Conservation (phyloP, 495 filamentous ascomycete species). For the Penicillium cinerascens region DNA sequence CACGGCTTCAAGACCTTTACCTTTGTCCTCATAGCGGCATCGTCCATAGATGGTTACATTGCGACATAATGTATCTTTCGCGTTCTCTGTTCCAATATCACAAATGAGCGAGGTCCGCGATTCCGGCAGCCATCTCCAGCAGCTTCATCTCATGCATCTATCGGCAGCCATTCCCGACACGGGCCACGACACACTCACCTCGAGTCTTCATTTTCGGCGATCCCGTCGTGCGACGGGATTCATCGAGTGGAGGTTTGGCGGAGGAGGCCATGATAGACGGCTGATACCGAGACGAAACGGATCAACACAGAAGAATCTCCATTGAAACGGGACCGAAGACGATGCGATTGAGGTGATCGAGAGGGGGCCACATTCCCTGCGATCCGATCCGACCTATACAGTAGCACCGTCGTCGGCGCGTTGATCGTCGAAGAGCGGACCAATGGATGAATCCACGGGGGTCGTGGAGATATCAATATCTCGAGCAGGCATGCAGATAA, state of each 20-base stretch:
- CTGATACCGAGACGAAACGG: constrained; percentile 31
- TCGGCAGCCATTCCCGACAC: not conserved
- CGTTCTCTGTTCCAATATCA: constrained; percentile 46
- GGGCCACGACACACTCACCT: constrained; percentile 40
- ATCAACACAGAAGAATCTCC: constrained; percentile 40
- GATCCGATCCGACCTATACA: constrained; percentile 8
- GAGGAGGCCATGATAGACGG: constrained; percentile 40
- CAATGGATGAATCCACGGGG: constrained; percentile 14
- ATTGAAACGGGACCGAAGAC: constrained; percentile 38
- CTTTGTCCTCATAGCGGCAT: constrained; percentile 87
- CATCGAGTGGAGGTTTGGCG: constrained; percentile 41
- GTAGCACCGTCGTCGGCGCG: constrained; percentile 10
- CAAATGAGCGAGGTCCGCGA: constrained; percentile 4
- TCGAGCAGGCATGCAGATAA: constrained; percentile 6
- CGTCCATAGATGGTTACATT: constrained; percentile 93
- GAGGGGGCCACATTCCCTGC: constrained; percentile 45
- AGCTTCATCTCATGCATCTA: not conserved
- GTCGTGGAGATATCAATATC: constrained; percentile 10
- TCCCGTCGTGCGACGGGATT: constrained; percentile 44
- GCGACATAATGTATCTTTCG: constrained; percentile 86
- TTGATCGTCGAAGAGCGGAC: constrained; percentile 20
- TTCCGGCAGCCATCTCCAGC: constrained; percentile 1
- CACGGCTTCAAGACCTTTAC: constrained; percentile 17
- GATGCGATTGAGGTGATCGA: constrained; percentile 28
- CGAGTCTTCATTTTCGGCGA: constrained; percentile 63